phyloP scores from a whole-genome alignment of 495 filamentous ascomycete genomes.

The Aspergillus leporis region DNA sequence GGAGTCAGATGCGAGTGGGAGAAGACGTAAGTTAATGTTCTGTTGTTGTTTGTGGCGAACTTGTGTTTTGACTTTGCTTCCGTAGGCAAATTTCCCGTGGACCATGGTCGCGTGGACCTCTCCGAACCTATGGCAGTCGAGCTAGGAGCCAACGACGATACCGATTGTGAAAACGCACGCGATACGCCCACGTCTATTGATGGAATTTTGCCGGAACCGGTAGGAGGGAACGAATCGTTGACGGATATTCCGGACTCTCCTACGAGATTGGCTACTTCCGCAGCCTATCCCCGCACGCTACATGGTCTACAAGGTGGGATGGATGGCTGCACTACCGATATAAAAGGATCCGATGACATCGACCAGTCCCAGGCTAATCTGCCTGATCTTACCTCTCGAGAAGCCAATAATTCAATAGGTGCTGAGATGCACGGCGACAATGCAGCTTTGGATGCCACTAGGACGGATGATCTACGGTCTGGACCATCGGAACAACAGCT shows the following conservation, averaged over 20 bases:
- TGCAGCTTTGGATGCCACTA: slow-evolving; percentile 12
- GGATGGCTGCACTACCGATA: slow-evolving; percentile 14
- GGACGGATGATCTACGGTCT: slow-evolving; percentile 17
- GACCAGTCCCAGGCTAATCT: slow-evolving; percentile 2
- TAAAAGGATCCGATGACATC: slow-evolving; percentile 17
- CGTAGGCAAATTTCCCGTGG: slow-evolving; percentile 43
- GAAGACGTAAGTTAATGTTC: slow-evolving; percentile 39
- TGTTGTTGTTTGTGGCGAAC: slow-evolving; percentile 5
- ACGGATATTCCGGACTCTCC: slow-evolving; percentile 12
- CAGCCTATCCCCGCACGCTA: slow-evolving; percentile 26
- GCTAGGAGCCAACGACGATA: slow-evolving; percentile 8
- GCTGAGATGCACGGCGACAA: slow-evolving; percentile 7
- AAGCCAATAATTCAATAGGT: not conserved
- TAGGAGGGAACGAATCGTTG: slow-evolving; percentile 20
- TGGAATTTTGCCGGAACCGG: slow-evolving; percentile 12
- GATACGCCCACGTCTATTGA: slow-evolving; percentile 26
- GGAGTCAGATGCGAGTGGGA: slow-evolving; percentile 35
- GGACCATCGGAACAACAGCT: slow-evolving; percentile 7
- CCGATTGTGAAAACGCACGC: slow-evolving; percentile 11
- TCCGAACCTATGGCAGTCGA: slow-evolving; percentile 17
- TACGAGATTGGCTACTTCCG: slow-evolving; percentile 12
- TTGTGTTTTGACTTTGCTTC: not conserved
- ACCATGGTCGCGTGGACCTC: slow-evolving; percentile 21
- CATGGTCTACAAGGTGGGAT: slow-evolving; percentile 18
- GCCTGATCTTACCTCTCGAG: not conserved